A percentile compares a stretch with the other conserved stretches of the same genome.
Conservation (phyloP, 176 grass and related monocot species). For the Oropetium thomaeum region DNA sequence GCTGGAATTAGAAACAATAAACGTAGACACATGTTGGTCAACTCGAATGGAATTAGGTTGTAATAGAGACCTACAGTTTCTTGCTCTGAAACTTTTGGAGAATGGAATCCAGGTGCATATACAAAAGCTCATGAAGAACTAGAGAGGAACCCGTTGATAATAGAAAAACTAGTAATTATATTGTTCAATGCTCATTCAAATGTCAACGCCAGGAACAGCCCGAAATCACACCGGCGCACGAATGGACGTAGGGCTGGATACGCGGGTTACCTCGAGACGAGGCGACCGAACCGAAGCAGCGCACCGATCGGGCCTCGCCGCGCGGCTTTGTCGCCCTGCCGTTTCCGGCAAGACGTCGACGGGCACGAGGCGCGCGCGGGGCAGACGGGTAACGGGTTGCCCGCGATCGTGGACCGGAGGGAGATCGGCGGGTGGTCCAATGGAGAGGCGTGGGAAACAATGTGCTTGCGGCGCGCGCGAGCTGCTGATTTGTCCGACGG, state of each 20-base stretch:
- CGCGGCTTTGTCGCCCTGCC: neutral
- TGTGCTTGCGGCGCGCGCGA: neutral
- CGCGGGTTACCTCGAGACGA: neutral
- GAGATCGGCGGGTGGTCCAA: neutral
- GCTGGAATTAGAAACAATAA: neutral
- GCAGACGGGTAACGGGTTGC: no score
- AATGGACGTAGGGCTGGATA: neutral
- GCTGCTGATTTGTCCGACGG: neutral
- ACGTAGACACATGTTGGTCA: neutral
- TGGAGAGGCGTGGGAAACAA: no score
- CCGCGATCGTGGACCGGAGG: neutral
- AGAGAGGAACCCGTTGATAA: neutral
- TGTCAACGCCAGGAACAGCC: neutral
- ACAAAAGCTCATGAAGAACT: neutral
- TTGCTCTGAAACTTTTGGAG: constrained; percentile 1
- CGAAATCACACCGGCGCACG: neutral
- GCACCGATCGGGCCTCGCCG: neutral
- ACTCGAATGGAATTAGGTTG: neutral
- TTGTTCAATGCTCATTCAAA: neutral
- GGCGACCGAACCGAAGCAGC: neutral
- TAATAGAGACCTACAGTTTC: no score
- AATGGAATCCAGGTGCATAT: neutral
- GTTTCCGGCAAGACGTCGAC: neutral
- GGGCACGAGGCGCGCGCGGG: neutral
- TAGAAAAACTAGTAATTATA: neutral